These are phyloP conservation scores for Syzygium aqueum DNA, from an alignment of 345 rosid species.

Conservation along the genomic window DNA sequence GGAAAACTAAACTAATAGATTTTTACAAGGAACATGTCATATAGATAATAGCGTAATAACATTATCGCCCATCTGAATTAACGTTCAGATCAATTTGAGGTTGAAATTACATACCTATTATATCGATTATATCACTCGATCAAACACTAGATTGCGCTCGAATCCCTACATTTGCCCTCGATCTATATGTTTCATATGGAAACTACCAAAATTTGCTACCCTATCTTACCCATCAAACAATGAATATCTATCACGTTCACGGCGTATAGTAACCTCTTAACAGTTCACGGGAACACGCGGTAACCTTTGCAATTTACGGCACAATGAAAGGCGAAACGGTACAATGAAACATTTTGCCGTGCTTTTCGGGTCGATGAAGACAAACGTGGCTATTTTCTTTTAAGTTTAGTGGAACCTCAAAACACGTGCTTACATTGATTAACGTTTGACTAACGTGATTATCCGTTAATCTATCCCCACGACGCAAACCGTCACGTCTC, in stretches of 20 bases:
- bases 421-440: background rate
- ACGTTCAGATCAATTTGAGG: background rate
- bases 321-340: background rate
- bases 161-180: background rate
- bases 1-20: background rate
- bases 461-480: background rate
- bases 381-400: background rate
- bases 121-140: background rate
- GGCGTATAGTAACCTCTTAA: background rate
- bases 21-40: background rate
- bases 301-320: background rate
- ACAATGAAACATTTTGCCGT: rapidly evolving
- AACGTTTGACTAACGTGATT: background rate
- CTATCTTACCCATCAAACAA: background rate
- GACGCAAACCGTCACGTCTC: background rate
- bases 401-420: background rate
- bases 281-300: background rate
- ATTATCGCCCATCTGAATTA: background rate
- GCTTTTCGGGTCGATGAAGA: background rate
- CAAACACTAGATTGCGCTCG: background rate
- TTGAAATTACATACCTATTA: background rate
- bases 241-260: background rate
- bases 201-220: background rate
- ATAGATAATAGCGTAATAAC: background rate
- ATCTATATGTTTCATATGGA: background rate